These are phyloP conservation scores for Leishmania turanica DNA, from an alignment of 208 protist species.

Conservation along the genomic window DNA sequence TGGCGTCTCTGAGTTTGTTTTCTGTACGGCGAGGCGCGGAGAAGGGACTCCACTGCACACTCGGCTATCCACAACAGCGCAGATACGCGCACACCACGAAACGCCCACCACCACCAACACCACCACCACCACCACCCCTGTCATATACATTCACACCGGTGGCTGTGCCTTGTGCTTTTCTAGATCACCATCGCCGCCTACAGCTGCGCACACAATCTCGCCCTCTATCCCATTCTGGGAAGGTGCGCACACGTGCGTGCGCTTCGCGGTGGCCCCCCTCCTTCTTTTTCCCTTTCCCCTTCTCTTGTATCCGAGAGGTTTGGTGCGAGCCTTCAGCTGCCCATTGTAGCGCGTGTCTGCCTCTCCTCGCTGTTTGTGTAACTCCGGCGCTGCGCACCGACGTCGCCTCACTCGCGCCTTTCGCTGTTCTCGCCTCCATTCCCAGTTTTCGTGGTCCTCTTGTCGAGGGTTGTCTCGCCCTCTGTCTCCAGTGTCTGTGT, in stretches of 20 bases:
- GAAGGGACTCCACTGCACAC: neutral
- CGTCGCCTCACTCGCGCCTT: neutral
- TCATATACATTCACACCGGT: neutral
- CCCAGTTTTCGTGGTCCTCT: neutral
- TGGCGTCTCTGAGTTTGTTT: neutral
- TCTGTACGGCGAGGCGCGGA: neutral
- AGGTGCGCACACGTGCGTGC: neutral
- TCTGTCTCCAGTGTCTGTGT: neutral
- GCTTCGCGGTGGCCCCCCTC: neutral
- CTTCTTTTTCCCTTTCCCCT: neutral
- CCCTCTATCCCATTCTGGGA: neutral
- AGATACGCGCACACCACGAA: neutral
- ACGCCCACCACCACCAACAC: neutral
- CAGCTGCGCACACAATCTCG: neutral
- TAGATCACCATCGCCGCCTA: neutral
- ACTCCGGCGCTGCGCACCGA: neutral
- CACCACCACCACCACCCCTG: neutral
- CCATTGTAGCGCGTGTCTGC: neutral
- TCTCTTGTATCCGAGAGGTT: neutral
- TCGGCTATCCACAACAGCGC: neutral
- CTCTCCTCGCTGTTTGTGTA: neutral
- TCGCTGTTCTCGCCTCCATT: neutral
- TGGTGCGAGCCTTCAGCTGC: neutral
- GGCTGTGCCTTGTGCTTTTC: neutral
- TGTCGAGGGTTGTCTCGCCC: neutral